Percentiles rank a stretch among this genome's conserved stretches.
Conservation (phyloP, 2,329 filamentous ascomycete genomes). For the Nigrospora sphaerica region DNA sequence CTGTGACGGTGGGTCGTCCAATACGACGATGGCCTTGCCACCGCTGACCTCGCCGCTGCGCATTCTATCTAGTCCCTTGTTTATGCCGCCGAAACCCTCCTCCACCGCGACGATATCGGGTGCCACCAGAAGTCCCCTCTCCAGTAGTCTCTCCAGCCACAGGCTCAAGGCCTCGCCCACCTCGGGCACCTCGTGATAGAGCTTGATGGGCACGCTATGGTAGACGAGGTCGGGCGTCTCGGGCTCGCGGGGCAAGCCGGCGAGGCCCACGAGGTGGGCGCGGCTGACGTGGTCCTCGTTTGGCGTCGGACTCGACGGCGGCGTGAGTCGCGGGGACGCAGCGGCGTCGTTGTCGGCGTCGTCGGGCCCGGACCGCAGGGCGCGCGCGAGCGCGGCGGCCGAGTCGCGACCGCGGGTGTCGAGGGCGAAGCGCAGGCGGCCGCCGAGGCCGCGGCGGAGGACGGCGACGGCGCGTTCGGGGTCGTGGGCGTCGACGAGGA, state of each 20-base stretch:
- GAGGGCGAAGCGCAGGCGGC: constrained; percentile 57
- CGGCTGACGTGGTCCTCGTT: constrained; percentile 1
- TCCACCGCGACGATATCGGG: constrained; percentile 61
- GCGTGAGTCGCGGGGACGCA: constrained; percentile 10
- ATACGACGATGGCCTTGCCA: constrained; percentile 58
- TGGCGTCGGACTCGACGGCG: too few species aligned
- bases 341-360: constrained; percentile 20
- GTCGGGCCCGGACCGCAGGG: constrained; percentile 29
- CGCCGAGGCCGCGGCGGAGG: constrained; percentile 50
- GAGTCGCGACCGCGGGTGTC: constrained; percentile 63
- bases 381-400: constrained; percentile 48
- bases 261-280: constrained; percentile 60
- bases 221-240: constrained; percentile 38
- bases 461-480: constrained; percentile 58
- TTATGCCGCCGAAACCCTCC: constrained; percentile 59
- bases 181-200: constrained; percentile 62
- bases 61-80: constrained; percentile 59
- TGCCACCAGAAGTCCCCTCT: constrained; percentile 41
- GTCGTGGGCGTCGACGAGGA: constrained; percentile 64
- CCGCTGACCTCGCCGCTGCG: constrained; percentile 60
- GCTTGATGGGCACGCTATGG: constrained; percentile 67
- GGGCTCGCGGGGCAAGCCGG: constrained; percentile 55
- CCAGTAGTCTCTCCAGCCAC: constrained; percentile 63
- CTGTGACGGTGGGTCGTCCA: background rate
- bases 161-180: constrained; percentile 55